Conservation (phyloP, 2,329 filamentous ascomycete species). For the Pestalotiopsis sp. region DNA sequence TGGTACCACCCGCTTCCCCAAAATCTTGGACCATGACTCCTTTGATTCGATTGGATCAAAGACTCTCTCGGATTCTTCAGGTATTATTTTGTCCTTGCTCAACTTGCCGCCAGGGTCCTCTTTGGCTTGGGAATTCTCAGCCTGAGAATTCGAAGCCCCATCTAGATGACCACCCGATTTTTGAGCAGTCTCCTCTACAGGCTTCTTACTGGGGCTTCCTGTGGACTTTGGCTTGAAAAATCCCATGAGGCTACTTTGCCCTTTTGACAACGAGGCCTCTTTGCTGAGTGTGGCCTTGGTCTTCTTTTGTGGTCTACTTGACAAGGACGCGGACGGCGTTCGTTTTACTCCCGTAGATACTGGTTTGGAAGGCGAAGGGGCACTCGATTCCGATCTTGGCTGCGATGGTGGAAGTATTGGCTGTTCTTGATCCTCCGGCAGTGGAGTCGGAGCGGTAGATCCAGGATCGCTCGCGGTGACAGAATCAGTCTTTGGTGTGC, state of each 20-base stretch:
- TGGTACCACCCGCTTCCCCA: conserved; percentile 74
- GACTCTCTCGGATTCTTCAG: conserved; percentile 39
- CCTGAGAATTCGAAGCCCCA: conserved; percentile 17
- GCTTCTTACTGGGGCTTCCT: conserved; percentile 15
- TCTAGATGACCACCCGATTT: conserved; percentile 16
- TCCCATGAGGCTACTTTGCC: conserved; percentile 67
- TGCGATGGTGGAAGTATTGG: conserved; percentile 23
- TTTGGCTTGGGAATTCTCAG: conserved; percentile 17
- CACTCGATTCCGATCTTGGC: conserved; percentile 15
- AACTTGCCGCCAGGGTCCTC: conserved; percentile 3
- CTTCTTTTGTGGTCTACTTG: conserved; percentile 40
- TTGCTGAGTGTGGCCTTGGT: conserved; percentile 34
- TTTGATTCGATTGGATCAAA: conserved; percentile 74
- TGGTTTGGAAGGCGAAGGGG: conserved; percentile 22
- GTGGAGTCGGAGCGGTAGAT: neutral
- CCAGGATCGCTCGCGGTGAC: conserved; percentile 16
- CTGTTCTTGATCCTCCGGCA: neutral
- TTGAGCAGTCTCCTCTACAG: conserved; percentile 14
- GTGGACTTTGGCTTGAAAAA: conserved; percentile 72
- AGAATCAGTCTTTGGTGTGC: conserved; percentile 22
- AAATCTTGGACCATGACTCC: conserved; percentile 84
- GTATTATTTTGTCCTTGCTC: neutral
- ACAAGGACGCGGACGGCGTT: conserved; percentile 22
- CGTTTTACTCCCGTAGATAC: conserved; percentile 30
- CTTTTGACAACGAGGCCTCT: conserved; percentile 35